Base-by-base conservation (phyloP, 331 rosid species). In the Phaseolus coccineus region DNA sequence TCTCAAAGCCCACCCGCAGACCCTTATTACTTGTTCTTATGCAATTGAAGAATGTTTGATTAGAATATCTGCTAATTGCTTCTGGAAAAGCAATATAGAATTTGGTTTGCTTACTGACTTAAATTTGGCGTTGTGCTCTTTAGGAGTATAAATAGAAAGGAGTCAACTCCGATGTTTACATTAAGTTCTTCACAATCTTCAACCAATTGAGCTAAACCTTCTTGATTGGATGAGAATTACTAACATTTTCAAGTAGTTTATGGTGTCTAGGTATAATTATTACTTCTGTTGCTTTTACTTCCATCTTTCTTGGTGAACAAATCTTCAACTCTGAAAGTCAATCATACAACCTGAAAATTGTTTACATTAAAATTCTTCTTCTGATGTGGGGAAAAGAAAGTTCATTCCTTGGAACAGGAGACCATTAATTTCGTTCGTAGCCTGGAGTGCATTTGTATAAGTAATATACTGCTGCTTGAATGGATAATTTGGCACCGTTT, bases 21-120 rank as follows among this genome's bases (percentile, higher is more conserved):
- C 2, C 28, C 24, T 13, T 13, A 30, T 28, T 10, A 11, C 31
- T 62, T 76, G 63, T 50, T 63, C 8, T 65, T 2, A 1, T 35
- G 65, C 50, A 14, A 64, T 50, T 37, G 55, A 37, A 52, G 14
- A 52, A 37, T 61, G 30, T 11, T 51, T 77, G 12, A 53, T 51
- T 4, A 37, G 25, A 6, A 27, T 13, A 35, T 13, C 24, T 28
- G 10, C 55, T 25, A 8, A 12, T 39, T 52, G 57, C 50, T 35
- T 42, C 40, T 8, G 24, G 24, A 11, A 53, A 30, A 13, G 39
- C 47, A 30, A 30, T 59, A 12, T 13, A 8, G 13, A 62, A 52
- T n/a, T 65, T 22, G 11, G 9, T 35, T 46, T 76, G 71, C 59
- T 44, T 44, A 44, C 5, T 24, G 56, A 42, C 5, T 74, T 75